These are phyloP conservation scores for Boletus rubescentipes DNA, from an alignment of 768 basidiomycete species.

Conservation along the genomic window DNA sequence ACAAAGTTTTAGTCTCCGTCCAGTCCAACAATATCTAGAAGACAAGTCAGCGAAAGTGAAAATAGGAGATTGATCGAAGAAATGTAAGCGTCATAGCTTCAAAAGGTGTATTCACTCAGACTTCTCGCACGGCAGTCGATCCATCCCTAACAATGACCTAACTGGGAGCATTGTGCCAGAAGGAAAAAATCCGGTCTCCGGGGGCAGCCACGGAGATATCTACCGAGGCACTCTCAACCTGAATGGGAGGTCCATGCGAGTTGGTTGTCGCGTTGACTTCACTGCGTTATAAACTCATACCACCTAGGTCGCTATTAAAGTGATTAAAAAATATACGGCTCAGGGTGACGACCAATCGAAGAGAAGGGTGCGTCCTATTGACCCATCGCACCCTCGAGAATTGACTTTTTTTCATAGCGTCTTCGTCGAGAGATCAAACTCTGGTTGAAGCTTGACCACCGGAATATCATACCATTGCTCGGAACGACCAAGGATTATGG, in stretches of 20 bases:
- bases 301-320: conserved; percentile 26
- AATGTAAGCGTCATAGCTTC: conserved; percentile 5
- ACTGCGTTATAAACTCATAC: not conserved
- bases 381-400: not conserved
- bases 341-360: conserved; percentile 15
- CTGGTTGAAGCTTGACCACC: conserved; percentile 31
- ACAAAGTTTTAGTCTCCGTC: not conserved
- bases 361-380: conserved; percentile 8
- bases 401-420: conserved; percentile 8
- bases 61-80: not conserved
- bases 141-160: conserved; percentile 11
- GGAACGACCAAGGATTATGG: conserved; percentile 31
- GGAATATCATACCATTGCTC: conserved; percentile 31
- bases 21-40: conserved; percentile 1
- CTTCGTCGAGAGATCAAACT: conserved; percentile 31
- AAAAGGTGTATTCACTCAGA: not conserved
- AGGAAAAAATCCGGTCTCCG: conserved; percentile 12
- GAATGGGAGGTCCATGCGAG: conserved; percentile 11
- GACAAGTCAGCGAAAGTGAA: not conserved
- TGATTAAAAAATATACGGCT: conserved; percentile 20
- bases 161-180: conserved; percentile 12
- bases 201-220: conserved; percentile 23
- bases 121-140: conserved; percentile 8
- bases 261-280: not conserved
- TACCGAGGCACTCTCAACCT: conserved; percentile 17